phyloP scores from a whole-genome alignment of 306 rosid species.

The Abrus precatorius region DNA sequence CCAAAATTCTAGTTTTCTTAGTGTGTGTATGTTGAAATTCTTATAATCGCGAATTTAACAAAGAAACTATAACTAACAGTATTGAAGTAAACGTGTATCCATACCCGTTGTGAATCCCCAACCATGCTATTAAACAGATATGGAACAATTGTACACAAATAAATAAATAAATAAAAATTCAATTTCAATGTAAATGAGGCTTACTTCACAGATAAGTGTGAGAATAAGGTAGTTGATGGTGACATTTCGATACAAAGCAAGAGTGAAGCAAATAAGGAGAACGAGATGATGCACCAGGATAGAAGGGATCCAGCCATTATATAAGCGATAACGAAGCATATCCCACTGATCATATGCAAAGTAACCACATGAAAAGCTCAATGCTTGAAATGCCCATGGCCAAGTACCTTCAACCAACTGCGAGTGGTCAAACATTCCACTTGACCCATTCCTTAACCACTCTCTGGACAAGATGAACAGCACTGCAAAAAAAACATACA shows the following conservation, averaged over 20 bases:
- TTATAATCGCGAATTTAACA: no score
- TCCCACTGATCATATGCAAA: conserved; percentile 99
- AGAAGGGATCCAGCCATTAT: conserved; percentile 84
- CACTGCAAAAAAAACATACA: conserved; percentile 62
- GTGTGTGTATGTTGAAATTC: background rate
- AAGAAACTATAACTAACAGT: no score
- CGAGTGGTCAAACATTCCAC: conserved; percentile 87
- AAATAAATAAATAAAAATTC: background rate
- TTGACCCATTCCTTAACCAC: conserved; percentile 59
- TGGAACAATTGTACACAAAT: conserved; percentile 3
- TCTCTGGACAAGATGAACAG: conserved; percentile 68
- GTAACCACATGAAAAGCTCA: conserved; percentile 97
- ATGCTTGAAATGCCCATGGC: conserved; percentile 87
- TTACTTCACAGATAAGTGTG: conserved; percentile 93
- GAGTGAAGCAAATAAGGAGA: conserved; percentile 91
- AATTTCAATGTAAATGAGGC: conserved; percentile 4
- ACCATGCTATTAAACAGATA: no score
- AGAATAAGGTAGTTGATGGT: conserved; percentile 97
- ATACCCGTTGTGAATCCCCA: no score
- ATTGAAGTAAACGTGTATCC: no score
- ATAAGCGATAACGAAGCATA: conserved; percentile 77
- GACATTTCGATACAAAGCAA: conserved; percentile 88
- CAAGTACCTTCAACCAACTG: conserved; percentile 78
- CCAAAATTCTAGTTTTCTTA: conserved; percentile 21
- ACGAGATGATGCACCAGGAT: conserved; percentile 88